These are phyloP conservation scores for Ilex aquifolium DNA, from an alignment of 257 asterid species.

Conservation along the genomic window DNA sequence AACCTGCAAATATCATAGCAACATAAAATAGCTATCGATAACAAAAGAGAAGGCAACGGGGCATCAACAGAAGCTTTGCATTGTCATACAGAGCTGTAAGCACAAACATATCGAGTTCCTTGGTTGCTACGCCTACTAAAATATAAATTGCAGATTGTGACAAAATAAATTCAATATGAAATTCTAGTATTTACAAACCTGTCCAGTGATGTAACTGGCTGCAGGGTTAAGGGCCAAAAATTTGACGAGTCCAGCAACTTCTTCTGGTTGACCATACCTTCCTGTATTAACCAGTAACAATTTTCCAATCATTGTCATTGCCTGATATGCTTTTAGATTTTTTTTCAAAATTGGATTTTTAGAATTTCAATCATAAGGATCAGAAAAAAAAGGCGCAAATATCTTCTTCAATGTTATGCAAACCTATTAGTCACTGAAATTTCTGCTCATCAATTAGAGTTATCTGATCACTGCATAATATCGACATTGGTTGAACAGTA, in stretches of 20 bases:
- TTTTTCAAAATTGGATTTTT: too few species aligned
- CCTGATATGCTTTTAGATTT: too few species aligned
- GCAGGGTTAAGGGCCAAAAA: constrained; percentile 42
- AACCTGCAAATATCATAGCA: constrained; percentile 41
- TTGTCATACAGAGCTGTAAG: not conserved
- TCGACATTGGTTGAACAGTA: too few species aligned
- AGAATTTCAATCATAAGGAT: too few species aligned
- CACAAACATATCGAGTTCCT: not conserved
- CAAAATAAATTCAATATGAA: not conserved
- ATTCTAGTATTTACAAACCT: constrained; percentile 36
- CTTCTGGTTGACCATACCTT: constrained; percentile 47
- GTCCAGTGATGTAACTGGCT: constrained; percentile 88
- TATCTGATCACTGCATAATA: too few species aligned
- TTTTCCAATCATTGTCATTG: too few species aligned
- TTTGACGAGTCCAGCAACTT: constrained; percentile 43
- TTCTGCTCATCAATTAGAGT: too few species aligned
- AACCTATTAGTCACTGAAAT: too few species aligned
- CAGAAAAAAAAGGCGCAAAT: too few species aligned
- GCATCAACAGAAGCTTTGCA: not conserved
- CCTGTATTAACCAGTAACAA: constrained; percentile 15
- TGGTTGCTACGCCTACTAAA: not conserved
- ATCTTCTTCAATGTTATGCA: too few species aligned
- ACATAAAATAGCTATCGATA: not conserved
- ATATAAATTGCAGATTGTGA: not conserved
- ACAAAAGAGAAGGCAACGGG: not conserved